Evolutionary conservation across 2,329 filamentous ascomycete genomes (phyloP).

Genomic region (Fusarium chlamydosporum): DNA sequence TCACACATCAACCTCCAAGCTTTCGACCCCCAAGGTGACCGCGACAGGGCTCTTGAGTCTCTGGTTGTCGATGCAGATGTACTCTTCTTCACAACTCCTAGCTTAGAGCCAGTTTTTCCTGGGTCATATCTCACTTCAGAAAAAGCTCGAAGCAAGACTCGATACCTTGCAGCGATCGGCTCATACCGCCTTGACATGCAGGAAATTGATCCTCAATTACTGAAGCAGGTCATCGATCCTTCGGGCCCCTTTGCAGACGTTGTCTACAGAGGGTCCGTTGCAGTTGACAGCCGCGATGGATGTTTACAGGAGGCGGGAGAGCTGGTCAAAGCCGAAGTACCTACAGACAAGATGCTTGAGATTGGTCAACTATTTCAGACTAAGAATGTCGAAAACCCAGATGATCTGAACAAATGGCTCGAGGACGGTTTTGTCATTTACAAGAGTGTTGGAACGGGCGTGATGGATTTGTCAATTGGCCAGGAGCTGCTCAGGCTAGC

Average conservation of each 20-base stretch:
- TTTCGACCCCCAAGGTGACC: conserved; percentile 28
- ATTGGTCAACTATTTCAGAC: conserved; percentile 68
- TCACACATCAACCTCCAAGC: conserved; percentile 35
- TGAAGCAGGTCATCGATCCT: conserved; percentile 45
- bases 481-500: conserved; percentile 70
- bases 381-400: not conserved
- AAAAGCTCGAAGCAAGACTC: conserved; percentile 44
- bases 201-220: conserved; percentile 51
- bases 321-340: conserved; percentile 49
- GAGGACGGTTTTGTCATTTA: conserved; percentile 76
- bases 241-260: conserved; percentile 13
- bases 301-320: conserved; percentile 53
- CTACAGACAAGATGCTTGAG: conserved; percentile 48
- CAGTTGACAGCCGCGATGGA: conserved; percentile 51
- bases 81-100: conserved; percentile 54
- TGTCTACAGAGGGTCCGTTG: conserved; percentile 31
- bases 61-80: conserved; percentile 47
- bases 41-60: conserved; percentile 34
- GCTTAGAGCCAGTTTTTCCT: conserved; percentile 51
- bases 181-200: conserved; percentile 54
- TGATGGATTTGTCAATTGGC: conserved; percentile 78
- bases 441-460: conserved; percentile 76
- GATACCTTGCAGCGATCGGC: conserved; percentile 52
- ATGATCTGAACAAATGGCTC: conserved; percentile 69
- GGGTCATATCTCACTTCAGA: conserved; percentile 41